Evolutionary conservation across 257 asterid species (phyloP), one percentile per base, ranked within the genome.

Genomic region (Ilex asprella): DNA sequence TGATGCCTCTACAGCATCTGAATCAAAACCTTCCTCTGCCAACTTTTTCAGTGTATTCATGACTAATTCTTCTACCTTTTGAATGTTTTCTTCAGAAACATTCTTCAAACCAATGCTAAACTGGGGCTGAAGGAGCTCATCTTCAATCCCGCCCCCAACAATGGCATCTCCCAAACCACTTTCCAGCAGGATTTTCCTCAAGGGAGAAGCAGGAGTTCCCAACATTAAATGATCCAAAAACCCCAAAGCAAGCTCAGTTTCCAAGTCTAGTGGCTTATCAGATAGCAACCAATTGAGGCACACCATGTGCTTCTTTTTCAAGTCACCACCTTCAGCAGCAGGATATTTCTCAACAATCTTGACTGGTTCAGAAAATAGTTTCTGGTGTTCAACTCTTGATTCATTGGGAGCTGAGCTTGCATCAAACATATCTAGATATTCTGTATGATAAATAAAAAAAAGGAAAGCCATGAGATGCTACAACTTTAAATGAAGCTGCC

Each of bases 191-290:
- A 80, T 81, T 81, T 93, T 93, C 73, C 96, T 82, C 89, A 93
- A 70, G 63, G 99, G 96, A 74, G 99, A 85, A 73, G 97, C 99
- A 41, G 99, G 99, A 69, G 97, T 93, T 67, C 99, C 99, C 82
- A 89, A 65, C 86, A 87, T 75, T 63, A 93, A 79, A 75, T 93
- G 97, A 68, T 93, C 95, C 71, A 93, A 62, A 70, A 93, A 93
- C 46, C 94, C 97, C 70, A 93, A 41, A 39, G 99, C 87, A 56
- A 93, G 84, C 76, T 93, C 99, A 31, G 96, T 87, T 82, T 93
- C 97, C 75, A 89, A 77, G 76, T 93, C 99, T 50, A 93, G 78
- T 39, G 97, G 99, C 30, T 73, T 70, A 78, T 87, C 97, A 14
- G 96, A 85, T 39, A 93, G 94, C 50, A 93, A 81, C 99, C 99